phyloP scores from a whole-genome alignment of 768 basidiomycete genomes.

The Psilocybe azurescens region DNA sequence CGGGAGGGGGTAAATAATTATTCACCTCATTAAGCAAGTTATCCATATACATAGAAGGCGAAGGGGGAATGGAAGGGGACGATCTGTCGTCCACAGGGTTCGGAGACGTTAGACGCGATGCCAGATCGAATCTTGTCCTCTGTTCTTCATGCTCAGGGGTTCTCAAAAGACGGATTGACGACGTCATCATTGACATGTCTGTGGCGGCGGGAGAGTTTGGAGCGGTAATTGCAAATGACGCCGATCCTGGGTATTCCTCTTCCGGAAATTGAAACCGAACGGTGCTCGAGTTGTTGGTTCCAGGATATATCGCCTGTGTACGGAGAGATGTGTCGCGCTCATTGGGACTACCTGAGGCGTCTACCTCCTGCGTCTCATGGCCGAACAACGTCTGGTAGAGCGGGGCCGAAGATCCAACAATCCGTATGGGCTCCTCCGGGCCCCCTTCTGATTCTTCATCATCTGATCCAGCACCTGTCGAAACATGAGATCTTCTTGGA shows the following conservation, averaged over 20 bases:
- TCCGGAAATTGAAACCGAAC: constrained; percentile 7
- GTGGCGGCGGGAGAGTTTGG: not conserved
- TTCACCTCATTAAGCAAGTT: too few relatives aligned
- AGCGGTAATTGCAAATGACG: not conserved
- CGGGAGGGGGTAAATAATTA: too few relatives aligned
- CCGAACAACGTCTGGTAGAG: not conserved
- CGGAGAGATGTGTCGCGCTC: not conserved
- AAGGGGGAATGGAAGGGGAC: too few relatives aligned
- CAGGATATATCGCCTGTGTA: constrained; percentile 4
- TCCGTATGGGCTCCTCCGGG: too few relatives aligned
- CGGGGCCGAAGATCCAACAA: too few relatives aligned
- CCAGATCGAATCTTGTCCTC: not conserved
- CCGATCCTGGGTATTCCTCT: not conserved
- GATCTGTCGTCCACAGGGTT: not conserved
- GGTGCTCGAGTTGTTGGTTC: not conserved
- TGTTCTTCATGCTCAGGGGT: not conserved
- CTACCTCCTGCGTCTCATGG: not conserved
- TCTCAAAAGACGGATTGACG: not conserved
- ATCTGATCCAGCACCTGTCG: too few relatives aligned
- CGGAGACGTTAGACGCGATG: not conserved
- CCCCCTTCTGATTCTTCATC: too few relatives aligned
- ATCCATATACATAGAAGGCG: too few relatives aligned
- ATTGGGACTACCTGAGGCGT: not conserved
- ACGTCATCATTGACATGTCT: constrained; percentile 3
- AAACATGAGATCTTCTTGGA: too few relatives aligned